Evolutionary conservation across 305 asterid genomes (phyloP).

Genomic region (Ruellia speciosa): DNA sequence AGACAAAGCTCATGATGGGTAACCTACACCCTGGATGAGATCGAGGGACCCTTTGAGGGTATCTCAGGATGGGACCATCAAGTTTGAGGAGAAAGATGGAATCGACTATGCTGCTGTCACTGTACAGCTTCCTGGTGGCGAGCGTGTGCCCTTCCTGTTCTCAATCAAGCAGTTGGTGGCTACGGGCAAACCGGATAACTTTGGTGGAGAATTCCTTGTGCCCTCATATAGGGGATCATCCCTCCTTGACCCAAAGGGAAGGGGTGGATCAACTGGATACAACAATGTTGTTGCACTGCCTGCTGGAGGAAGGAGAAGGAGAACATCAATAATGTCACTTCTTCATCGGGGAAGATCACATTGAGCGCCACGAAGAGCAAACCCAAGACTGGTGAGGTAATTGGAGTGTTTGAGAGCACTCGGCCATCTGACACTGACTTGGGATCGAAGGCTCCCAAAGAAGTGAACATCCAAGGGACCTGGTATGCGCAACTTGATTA

Average conservation of each 20-base stretch:
- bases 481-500: conserved; percentile 95
- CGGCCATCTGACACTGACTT: conserved; percentile 96
- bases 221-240: conserved; percentile 95
- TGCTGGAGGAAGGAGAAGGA: conserved; percentile 85
- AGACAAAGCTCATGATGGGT: conserved; percentile 95
- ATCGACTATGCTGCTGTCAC: conserved; percentile 96
- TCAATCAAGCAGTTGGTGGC: conserved; percentile 85
- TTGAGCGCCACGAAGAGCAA: conserved; percentile 69
- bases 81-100: conserved; percentile 91
- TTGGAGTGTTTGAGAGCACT: conserved; percentile 87
- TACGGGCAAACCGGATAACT: conserved; percentile 67
- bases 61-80: conserved; percentile 56
- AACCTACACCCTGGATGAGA: conserved; percentile 92
- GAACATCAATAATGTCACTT: conserved; percentile 56
- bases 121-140: conserved; percentile 96
- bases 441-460: conserved; percentile 91
- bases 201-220: conserved; percentile 68
- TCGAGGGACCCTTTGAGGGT: conserved; percentile 94
- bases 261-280: conserved; percentile 94
- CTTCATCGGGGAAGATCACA: conserved; percentile 69
- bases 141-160: conserved; percentile 91
- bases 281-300: conserved; percentile 95
- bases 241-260: conserved; percentile 95
- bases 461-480: conserved; percentile 86
- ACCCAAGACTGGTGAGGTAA: conserved; percentile 90